These are phyloP conservation scores for Picea glauca DNA, from an alignment of 75 land plant genomes.

Conservation along the genomic window DNA sequence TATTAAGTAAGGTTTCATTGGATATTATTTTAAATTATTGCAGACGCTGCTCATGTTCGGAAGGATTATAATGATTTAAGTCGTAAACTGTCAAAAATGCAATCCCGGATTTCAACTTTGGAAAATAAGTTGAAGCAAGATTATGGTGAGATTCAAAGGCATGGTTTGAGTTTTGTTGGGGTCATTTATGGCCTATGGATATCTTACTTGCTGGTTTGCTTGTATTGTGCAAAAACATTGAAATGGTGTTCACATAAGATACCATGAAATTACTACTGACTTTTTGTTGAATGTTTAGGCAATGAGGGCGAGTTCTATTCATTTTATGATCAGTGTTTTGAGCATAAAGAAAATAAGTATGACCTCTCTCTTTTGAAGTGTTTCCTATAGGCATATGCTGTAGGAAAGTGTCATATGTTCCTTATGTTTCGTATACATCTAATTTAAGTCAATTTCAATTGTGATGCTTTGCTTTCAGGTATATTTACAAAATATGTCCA, in stretches of 20 bases:
- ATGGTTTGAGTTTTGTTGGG: not conserved
- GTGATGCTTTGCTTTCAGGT: constrained; percentile 40
- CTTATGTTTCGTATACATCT: constrained; percentile 1
- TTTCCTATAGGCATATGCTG: not conserved
- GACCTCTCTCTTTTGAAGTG: constrained; percentile 5
- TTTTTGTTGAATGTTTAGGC: constrained; percentile 30
- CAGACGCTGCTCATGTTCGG: constrained; percentile 78
- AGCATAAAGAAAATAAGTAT: constrained; percentile 79
- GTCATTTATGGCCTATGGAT: not conserved
- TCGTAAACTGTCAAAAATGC: constrained; percentile 59
- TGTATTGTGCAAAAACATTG: not conserved
- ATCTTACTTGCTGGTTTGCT: not conserved
- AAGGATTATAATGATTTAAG: constrained; percentile 77
- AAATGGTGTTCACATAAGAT: not conserved
- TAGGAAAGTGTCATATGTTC: not conserved
- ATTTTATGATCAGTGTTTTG: constrained; percentile 86
- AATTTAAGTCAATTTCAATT: not conserved
- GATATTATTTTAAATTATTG: constrained; percentile 3
- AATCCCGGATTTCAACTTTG: constrained; percentile 79
- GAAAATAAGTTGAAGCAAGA: constrained; percentile 74
- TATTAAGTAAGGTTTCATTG: not conserved
- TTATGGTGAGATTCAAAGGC: constrained; percentile 61
- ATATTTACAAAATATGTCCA: constrained; percentile 91
- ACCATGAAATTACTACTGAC: not conserved
- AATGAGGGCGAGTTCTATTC: constrained; percentile 86